Evolutionary conservation across 1,284 basidiomycete species (phyloP).

Genomic region (Vanrija humicola): DNA sequence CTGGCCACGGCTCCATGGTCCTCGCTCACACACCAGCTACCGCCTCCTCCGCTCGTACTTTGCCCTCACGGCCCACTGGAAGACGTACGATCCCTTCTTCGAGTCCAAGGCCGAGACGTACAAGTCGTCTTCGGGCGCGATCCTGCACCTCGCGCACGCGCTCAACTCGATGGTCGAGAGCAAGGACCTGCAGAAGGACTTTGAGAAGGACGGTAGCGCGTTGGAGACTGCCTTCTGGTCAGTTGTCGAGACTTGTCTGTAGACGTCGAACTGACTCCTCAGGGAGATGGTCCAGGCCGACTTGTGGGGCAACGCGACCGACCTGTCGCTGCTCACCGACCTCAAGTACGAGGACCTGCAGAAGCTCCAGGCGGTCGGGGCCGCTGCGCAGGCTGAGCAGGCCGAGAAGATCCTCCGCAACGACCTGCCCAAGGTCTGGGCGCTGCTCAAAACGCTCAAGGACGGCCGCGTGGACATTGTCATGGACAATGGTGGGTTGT

Average conservation of each 20-base stretch:
- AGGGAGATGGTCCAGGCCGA: constrained; percentile 49
- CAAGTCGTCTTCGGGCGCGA: constrained; percentile 69
- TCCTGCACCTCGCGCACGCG: constrained; percentile 55
- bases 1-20: constrained; percentile 43
- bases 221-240: constrained; percentile 48
- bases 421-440: constrained; percentile 75
- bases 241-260: constrained; percentile 7
- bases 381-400: constrained; percentile 67
- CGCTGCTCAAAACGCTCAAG: constrained; percentile 59
- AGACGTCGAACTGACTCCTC: not conserved
- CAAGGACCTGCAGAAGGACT: constrained; percentile 28
- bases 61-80: constrained; percentile 67
- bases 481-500: constrained; percentile 74
- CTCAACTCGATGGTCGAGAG: constrained; percentile 33
- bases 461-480: constrained; percentile 76
- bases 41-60: constrained; percentile 76
- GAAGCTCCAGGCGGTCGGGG: constrained; percentile 74
- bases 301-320: constrained; percentile 50
- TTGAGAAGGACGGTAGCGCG: constrained; percentile 30
- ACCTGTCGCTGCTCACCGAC: constrained; percentile 49
- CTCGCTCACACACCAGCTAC: constrained; percentile 58
- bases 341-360: constrained; percentile 66
- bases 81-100: constrained; percentile 77
- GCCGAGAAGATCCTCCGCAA: constrained; percentile 77
- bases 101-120: constrained; percentile 78